Base-by-base conservation (phyloP, 371 early-diverging fungal genomes). In the Syncephalastrum monosporum region DNA sequence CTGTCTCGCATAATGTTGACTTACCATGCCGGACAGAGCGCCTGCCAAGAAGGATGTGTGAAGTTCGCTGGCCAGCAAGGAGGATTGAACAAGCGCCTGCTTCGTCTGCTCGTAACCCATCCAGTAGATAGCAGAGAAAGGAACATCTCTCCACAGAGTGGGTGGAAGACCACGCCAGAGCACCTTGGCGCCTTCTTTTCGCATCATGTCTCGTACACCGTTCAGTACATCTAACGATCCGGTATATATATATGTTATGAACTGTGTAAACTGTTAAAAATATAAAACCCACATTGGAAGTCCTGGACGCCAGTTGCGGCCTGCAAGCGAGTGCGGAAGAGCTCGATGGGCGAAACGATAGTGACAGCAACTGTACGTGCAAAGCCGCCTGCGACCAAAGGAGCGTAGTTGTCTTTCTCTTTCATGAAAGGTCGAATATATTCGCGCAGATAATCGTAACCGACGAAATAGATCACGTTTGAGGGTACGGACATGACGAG, bases 131-230 rank as follows among this genome's bases (percentile, higher is more conserved):
- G 90, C 93, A 56, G 81, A 70, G 65, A 96, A 96, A 4, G 97
- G 97, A 2, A 95, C 94, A 77, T 97, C 98, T 41, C 98, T 76
- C 89, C 89, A 92, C n/a, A 97, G 72, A 0, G 97, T 95, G 5
- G 97, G 93, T 3, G 82, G 83, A 16, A 97, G 68, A 0, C 98
- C 98, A 53, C 91, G 79, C 91, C 91, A 97, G 27, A 97, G 74
- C 0, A 89, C 79, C 14, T 61, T 45, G 4, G 68, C 29, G 0
- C 97, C 97, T 41, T 79, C 69, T 4, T 69, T 55, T 25, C 68
- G 58, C 3, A 88, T 83, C 84, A 90, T 89, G 0, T 72, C 61
- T 23, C 65, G 60, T 0, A 95, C 76, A 27, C 88, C 87, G 15
- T 76, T 64, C 33, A 86, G 60, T 1, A 91, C 88, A 33, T 69